These are phyloP conservation scores for Botrytis medusae DNA, from an alignment of 2,329 filamentous ascomycete genomes.

Conservation along the genomic window DNA sequence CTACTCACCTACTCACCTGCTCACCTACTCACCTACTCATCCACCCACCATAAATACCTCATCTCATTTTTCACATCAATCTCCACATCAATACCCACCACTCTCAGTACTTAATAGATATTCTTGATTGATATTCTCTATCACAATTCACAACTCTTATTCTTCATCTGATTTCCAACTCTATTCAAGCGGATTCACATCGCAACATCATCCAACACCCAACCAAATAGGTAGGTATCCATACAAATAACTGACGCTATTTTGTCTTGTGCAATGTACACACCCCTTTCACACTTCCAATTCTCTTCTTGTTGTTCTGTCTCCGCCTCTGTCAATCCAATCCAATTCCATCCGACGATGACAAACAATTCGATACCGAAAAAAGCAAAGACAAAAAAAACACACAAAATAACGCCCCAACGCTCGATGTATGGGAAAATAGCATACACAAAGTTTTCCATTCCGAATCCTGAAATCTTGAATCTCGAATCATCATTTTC, in stretches of 20 bases:
- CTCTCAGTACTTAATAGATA: not conserved
- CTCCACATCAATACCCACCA: no score
- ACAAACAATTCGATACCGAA: not conserved
- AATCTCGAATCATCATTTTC: not conserved
- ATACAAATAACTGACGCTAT: not conserved
- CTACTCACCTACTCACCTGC: no score
- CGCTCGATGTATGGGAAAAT: not conserved
- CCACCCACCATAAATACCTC: no score
- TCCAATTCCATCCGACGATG: not conserved
- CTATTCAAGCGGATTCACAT: not conserved
- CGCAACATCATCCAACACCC: not conserved
- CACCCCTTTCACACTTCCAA: not conserved
- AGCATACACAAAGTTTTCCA: not conserved
- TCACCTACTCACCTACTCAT: no score
- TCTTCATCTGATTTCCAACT: not conserved
- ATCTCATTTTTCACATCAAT: no score
- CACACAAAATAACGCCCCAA: not conserved
- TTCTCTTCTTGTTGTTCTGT: not conserved
- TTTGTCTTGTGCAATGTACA: not conserved
- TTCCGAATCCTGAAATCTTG: not conserved
- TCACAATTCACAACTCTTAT: not conserved
- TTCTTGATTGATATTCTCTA: not conserved
- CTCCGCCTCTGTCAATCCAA: not conserved
- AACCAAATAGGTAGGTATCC: not conserved
- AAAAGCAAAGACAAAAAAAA: not conserved